phyloP scores from a whole-genome alignment of 495 filamentous ascomycete genomes.

The Talaromyces ruber region DNA sequence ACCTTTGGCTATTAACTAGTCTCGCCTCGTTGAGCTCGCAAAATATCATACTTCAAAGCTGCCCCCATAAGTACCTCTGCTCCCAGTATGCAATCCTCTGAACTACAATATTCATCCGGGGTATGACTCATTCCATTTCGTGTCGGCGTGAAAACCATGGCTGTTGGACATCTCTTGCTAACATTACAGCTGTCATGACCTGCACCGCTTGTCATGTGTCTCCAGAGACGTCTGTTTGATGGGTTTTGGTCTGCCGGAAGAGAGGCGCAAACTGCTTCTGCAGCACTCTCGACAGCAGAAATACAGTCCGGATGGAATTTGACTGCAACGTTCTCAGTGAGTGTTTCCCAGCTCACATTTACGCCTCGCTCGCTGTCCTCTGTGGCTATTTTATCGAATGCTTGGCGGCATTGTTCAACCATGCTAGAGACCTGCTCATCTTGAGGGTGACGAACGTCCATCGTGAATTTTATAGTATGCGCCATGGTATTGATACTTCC shows the following conservation, averaged over 20 bases:
- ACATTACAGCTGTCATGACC: not conserved
- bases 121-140: not conserved
- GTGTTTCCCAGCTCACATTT: not conserved
- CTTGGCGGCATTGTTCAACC: not conserved
- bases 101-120: not conserved
- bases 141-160: not conserved
- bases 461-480: not conserved
- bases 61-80: not conserved
- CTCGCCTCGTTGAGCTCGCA: not conserved
- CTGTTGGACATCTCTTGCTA: not conserved
- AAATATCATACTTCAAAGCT: not conserved
- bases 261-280: not conserved
- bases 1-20: not conserved
- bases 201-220: not conserved
- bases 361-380: not conserved
- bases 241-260: not conserved
- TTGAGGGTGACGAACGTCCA: not conserved
- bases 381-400: not conserved
- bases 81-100: not conserved
- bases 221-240: not conserved
- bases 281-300: not conserved
- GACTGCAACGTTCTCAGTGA: not conserved
- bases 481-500: not conserved
- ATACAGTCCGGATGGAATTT: not conserved
- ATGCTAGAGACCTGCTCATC: not conserved